Base-by-base conservation (phyloP, 2,329 filamentous ascomycete genomes). In the Hypoxylon rubiginosum region DNA sequence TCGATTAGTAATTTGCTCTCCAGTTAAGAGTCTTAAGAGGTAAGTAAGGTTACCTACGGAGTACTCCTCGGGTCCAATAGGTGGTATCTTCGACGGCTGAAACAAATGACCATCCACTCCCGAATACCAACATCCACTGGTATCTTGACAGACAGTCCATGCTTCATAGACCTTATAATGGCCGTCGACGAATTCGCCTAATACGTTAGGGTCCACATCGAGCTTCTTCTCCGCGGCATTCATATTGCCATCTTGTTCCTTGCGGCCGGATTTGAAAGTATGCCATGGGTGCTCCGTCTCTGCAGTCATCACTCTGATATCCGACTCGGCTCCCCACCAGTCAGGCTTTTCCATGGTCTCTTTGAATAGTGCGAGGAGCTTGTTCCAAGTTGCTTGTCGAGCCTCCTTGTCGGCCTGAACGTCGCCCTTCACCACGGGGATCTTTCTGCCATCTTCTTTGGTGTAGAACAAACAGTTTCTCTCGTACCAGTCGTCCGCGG, bases 81-180 rank as follows among this genome's bases (percentile, higher is more conserved):
- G 54, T n/a, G 43, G 41, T 9, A 34, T 11, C 24, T 39, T 49
- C 30, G 26, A 13, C 9, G 19, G 24, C 19, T 21, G 30, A 19
- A 36, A 45, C n/a, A 21, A 36, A 34, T 26, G 17, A n/a, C 43
- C 43, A 9, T 57, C 43, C 3, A 17, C 30, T 36, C 13, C 17
- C 10, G 15, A n/a, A 17, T 57, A 57, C 54, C 54, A 57, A 11
- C 28, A 48, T 13, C 41, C 54, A 30, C 43, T 57, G 28, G 34
- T 43, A 15, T 49, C 54, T 19, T 39, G 46, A 43, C 54, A 57
- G 19, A 57, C 54, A 15, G 41, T 57, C 54, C 54, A 57, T 8
- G 13, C 2, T 4, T 49, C 43, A 30, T 48, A 57, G 19, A 48
- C 43, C 15, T 57, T 43, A 28, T 48, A 57, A 11, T 49, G 41